These are phyloP conservation scores for Verticillium isaacii DNA, from an alignment of 2,329 filamentous ascomycete species.

Conservation along the genomic window DNA sequence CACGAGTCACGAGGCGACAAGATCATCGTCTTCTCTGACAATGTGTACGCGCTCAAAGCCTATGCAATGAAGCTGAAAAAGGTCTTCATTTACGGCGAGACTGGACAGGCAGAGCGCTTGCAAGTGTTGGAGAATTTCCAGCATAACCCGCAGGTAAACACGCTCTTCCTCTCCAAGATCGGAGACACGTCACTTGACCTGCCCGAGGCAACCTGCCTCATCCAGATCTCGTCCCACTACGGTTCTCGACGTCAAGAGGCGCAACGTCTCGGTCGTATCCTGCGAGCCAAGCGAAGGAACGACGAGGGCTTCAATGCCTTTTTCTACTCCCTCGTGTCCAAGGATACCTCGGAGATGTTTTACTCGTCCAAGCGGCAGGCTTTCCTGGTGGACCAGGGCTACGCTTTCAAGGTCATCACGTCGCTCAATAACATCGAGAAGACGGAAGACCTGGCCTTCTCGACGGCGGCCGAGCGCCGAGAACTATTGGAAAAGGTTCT, in stretches of 20 bases:
- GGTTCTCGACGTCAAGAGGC: conserved; percentile 96
- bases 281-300: conserved; percentile 90
- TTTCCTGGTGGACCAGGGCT: conserved; percentile 95
- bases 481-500: conserved; percentile 87
- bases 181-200: conserved; percentile 97
- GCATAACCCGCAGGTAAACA: conserved; percentile 84
- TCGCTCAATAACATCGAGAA: conserved; percentile 88
- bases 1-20: conserved; percentile 94
- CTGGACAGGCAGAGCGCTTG: conserved; percentile 78
- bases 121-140: conserved; percentile 91
- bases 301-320: conserved; percentile 99
- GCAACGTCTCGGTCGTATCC: conserved; percentile 85
- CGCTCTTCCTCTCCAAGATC: conserved; percentile 94
- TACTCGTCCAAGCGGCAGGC: conserved; percentile 96
- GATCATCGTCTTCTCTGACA: conserved; percentile 97
- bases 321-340: conserved; percentile 95
- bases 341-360: conserved; percentile 97
- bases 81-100: conserved; percentile 87
- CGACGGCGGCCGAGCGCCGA: conserved; percentile 71
- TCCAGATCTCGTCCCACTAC: conserved; percentile 96
- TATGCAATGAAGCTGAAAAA: conserved; percentile 83
- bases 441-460: conserved; percentile 74
- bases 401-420: conserved; percentile 98
- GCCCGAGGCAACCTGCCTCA: conserved; percentile 92
- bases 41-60: conserved; percentile 83